Percentiles rank a stretch among this genome's conserved stretches.
Evolutionary conservation across 2,329 filamentous ascomycete genomes (phyloP).

Genomic region (Exophiala bonariae): DNA sequence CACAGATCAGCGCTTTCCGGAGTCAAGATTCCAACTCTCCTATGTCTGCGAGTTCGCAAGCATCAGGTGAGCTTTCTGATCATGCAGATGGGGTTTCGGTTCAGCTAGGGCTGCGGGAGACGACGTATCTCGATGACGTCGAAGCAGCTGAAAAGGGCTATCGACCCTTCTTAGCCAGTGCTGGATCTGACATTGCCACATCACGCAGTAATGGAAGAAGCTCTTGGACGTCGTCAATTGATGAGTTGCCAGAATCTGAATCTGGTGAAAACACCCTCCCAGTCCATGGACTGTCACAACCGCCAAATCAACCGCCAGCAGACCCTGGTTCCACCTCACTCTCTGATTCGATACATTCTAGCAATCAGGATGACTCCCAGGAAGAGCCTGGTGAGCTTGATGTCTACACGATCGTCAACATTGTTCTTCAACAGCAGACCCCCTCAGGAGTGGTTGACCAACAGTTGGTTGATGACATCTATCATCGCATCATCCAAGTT

Average conservation of each 20-base stretch:
- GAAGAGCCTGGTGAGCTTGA: constrained; percentile 19
- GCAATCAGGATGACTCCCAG: constrained; percentile 16
- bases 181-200: constrained; percentile 21
- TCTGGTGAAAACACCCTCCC: neutral
- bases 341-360: constrained; percentile 15
- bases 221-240: constrained; percentile 29
- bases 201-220: constrained; percentile 15
- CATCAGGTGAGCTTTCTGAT: constrained; percentile 40
- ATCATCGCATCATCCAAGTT: constrained; percentile 43
- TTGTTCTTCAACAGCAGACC: constrained; percentile 27
- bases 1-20: constrained; percentile 51
- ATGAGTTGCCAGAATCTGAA: constrained; percentile 15
- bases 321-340: constrained; percentile 8
- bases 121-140: constrained; percentile 42
- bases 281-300: neutral
- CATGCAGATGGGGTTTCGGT: constrained; percentile 56
- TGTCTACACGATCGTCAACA: constrained; percentile 29
- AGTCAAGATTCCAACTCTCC: constrained; percentile 44
- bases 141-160: constrained; percentile 38
- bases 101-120: constrained; percentile 54
- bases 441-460: constrained; percentile 34
- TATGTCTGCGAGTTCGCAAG: constrained; percentile 35
- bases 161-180: constrained; percentile 30
- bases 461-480: constrained; percentile 29
- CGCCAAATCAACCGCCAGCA: constrained; percentile 2